A percentile compares a stretch with the other conserved stretches of the same genome.
Evolutionary conservation across 768 basidiomycete genomes (phyloP).

Genomic region (Tylopilus sp.): DNA sequence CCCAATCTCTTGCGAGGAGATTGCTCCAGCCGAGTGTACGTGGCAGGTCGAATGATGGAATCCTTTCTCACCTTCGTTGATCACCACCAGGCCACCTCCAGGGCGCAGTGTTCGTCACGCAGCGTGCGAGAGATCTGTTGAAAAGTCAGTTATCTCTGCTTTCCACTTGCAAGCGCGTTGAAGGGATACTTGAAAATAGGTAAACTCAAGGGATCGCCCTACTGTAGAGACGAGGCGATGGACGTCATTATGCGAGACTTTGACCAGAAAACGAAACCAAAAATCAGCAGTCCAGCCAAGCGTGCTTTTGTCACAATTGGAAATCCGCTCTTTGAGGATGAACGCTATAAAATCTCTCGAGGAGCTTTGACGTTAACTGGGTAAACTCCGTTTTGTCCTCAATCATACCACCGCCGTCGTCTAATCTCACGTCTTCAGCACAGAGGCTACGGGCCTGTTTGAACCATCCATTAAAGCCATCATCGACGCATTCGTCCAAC

Average conservation of each 20-base stretch:
- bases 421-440: not conserved
- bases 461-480: conserved; percentile 9
- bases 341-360: conserved; percentile 1
- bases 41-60: accelerated
- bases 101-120: conserved; percentile 46
- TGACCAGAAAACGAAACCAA: conserved; percentile 8
- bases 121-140: conserved; percentile 35
- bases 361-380: conserved; percentile 6
- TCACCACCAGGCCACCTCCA: conserved; percentile 38
- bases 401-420: too few species aligned
- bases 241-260: conserved; percentile 2
- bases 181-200: not conserved
- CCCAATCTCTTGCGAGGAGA: conserved; percentile 34
- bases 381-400: not conserved
- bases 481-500: conserved; percentile 9
- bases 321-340: not conserved
- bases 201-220: conserved; percentile 3
- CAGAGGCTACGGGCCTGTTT: conserved; percentile 9
- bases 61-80: not conserved
- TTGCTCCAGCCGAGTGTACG: conserved; percentile 30
- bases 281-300: not conserved
- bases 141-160: conserved; percentile 23
- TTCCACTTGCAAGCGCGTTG: too few species aligned
- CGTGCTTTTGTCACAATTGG: conserved; percentile 1
- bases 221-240: conserved; percentile 3